Conservation (phyloP, 148 eudicot genomes). For the Fagopyrum homotropicum region DNA sequence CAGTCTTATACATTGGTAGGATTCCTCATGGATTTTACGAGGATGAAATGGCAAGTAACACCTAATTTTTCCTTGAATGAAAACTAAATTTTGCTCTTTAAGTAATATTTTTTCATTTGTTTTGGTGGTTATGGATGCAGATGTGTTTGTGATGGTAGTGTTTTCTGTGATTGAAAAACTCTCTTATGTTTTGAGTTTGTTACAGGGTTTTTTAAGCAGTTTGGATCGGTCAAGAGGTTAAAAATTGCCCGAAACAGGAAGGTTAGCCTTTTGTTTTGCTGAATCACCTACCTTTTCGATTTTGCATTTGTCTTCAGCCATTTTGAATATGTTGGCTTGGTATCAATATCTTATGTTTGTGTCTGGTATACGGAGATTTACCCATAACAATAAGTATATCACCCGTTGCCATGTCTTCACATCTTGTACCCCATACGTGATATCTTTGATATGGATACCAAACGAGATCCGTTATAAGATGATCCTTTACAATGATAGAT, state of each 20-base stretch:
- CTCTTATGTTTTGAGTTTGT: background rate
- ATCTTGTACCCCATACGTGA: no score
- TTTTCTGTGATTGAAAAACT: background rate
- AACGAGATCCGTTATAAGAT: no score
- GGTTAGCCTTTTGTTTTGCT: conserved; percentile 27
- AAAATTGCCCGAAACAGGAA: conserved; percentile 62
- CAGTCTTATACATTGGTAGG: conserved; percentile 72
- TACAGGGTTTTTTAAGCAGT: conserved; percentile 77
- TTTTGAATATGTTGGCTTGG: background rate
- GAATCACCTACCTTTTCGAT: no score
- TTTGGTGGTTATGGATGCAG: background rate
- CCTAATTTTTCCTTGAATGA: background rate
- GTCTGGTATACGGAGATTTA: no score
- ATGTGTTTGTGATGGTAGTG: background rate
- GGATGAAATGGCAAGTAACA: conserved; percentile 77
- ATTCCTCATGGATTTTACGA: conserved; percentile 95
- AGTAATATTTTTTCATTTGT: background rate
- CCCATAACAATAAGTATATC: no score
- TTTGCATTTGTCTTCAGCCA: background rate
- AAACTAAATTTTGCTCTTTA: background rate
- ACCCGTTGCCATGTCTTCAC: no score
- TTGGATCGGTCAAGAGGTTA: conserved; percentile 66
- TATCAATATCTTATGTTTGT: background rate
- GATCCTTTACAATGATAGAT: no score
- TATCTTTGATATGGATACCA: no score